Percentiles rank a stretch among this genome's conserved stretches.
Evolutionary conservation across 768 basidiomycete genomes (phyloP).

Genomic region (Cyathus striatus): DNA sequence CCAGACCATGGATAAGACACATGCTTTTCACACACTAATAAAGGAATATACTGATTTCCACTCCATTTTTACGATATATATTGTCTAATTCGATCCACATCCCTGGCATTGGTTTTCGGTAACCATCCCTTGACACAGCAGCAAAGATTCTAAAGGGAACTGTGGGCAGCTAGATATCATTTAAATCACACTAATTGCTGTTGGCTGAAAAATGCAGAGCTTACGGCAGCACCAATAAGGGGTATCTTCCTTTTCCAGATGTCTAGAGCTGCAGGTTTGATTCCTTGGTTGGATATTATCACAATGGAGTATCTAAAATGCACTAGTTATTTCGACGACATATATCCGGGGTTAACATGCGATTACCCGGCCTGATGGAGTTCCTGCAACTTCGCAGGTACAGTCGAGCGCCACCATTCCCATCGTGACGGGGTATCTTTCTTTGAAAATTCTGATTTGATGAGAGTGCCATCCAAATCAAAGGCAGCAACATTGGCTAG

Average conservation of each 20-base stretch:
- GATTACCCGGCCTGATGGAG: slow-evolving; percentile 57
- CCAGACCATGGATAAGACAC: not conserved
- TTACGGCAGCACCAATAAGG: slow-evolving; percentile 57
- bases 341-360: not conserved
- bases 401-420: slow-evolving; percentile 69
- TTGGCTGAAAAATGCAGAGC: slow-evolving; percentile 10
- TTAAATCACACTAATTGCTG: not conserved
- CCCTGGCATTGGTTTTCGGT: slow-evolving; percentile 83
- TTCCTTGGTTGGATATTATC: slow-evolving; percentile 76
- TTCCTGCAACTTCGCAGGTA: slow-evolving; percentile 61
- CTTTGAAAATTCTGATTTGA: slow-evolving; percentile 39
- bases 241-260: slow-evolving; percentile 78
- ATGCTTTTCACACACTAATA: no score
- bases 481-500: slow-evolving; percentile 68
- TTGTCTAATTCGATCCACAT: slow-evolving; percentile 76
- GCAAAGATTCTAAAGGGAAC: slow-evolving; percentile 73
- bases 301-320: slow-evolving; percentile 59
- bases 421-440: slow-evolving; percentile 35
- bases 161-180: not conserved
- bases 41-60: slow-evolving; percentile 52
- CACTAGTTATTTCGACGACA: not conserved
- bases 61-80: slow-evolving; percentile 50
- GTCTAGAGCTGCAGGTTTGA: slow-evolving; percentile 41
- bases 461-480: slow-evolving; percentile 86
- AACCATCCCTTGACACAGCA: slow-evolving; percentile 68